phyloP scores from a whole-genome alignment of 257 asterid species.

The Petunia secreta region DNA sequence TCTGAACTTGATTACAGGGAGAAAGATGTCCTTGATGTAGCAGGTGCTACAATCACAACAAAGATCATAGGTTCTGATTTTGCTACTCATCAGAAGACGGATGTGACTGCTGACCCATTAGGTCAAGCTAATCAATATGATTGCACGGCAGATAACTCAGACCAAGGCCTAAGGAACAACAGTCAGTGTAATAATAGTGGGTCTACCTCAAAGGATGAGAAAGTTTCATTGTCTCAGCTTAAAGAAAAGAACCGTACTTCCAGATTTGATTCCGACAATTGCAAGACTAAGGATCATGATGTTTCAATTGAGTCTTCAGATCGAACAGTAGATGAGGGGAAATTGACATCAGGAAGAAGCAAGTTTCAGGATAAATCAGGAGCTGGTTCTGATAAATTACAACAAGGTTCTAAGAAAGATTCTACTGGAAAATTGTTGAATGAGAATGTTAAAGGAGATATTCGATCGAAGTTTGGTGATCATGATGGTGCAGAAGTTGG shows the following conservation, averaged over 20 bases:
- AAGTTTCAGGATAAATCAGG: conserved; percentile 55
- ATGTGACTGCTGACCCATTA: conserved; percentile 33
- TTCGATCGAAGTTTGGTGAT: conserved; percentile 43
- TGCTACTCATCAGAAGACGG: conserved; percentile 36
- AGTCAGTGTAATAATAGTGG: conserved; percentile 49
- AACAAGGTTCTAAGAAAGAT: conserved; percentile 58
- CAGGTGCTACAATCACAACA: conserved; percentile 32
- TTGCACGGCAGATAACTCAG: conserved; percentile 42
- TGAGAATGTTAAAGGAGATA: conserved; percentile 53
- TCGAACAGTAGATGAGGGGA: conserved; percentile 50
- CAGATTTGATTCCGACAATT: conserved; percentile 54
- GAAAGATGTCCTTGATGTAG: conserved; percentile 32
- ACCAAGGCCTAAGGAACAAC: conserved; percentile 42
- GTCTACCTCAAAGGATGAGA: conserved; percentile 58
- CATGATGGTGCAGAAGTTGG: conserved; percentile 41
- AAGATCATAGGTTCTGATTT: conserved; percentile 33
- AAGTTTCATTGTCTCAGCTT: conserved; percentile 58
- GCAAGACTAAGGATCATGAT: conserved; percentile 48
- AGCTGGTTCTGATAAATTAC: conserved; percentile 49
- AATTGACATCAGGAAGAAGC: conserved; percentile 63
- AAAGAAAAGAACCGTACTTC: conserved; percentile 60
- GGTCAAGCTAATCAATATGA: conserved; percentile 47
- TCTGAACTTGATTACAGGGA: conserved; percentile 36
- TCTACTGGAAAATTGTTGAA: conserved; percentile 50
- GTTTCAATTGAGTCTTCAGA: conserved; percentile 49